Conservation (phyloP, 768 basidiomycete species). For the Cantharellus cinnabarinus region DNA sequence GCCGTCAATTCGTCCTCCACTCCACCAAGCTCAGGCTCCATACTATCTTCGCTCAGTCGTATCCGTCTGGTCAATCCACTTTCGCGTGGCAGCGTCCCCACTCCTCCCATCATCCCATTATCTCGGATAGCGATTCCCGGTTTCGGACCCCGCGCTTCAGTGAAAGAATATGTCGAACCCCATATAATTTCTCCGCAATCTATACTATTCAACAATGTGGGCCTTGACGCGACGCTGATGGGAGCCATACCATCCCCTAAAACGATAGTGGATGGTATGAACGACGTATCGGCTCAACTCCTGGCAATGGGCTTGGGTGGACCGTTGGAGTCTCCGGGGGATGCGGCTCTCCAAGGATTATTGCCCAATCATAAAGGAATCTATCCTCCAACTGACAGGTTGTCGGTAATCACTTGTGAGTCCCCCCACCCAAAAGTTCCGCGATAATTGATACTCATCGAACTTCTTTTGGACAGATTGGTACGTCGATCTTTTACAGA, state of each 20-base stretch:
- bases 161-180: constrained; percentile 28
- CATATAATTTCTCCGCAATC: too few species aligned
- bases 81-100: background rate
- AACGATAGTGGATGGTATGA: constrained; percentile 45
- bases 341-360: constrained; percentile 19
- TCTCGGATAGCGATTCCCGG: background rate
- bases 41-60: background rate
- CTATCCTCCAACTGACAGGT: constrained; percentile 54
- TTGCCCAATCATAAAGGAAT: constrained; percentile 44
- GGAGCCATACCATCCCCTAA: constrained; percentile 60
- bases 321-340: background rate
- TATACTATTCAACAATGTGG: constrained; percentile 22
- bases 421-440: constrained; percentile 1
- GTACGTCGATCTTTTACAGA: constrained; percentile 12
- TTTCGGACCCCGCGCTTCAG: constrained; percentile 15
- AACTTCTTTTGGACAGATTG: constrained; percentile 32
- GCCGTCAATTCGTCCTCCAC: constrained; percentile 6
- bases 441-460: constrained; percentile 1
- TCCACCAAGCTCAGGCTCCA: constrained; percentile 16
- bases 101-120: background rate
- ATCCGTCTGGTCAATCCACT: constrained; percentile 4
- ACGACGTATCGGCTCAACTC: constrained; percentile 53
- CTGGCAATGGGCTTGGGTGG: constrained; percentile 44
- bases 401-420: constrained; percentile 65
- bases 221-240: constrained; percentile 39